phyloP scores from a whole-genome alignment of 164 flowering plant genomes.

The Nymphaea colorata region DNA sequence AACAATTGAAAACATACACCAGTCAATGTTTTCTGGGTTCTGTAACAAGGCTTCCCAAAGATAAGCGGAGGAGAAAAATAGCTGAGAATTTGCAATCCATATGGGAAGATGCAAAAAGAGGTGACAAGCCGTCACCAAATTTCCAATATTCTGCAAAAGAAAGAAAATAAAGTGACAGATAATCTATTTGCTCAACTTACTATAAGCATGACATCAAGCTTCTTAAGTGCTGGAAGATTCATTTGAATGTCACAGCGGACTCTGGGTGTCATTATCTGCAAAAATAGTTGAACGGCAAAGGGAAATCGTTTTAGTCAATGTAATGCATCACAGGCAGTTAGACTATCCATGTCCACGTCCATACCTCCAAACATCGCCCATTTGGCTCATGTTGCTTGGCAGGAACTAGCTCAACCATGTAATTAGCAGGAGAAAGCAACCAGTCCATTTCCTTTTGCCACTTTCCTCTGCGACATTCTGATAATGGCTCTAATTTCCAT shows the following conservation, averaged over 20 bases:
- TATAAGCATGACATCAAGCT: slow-evolving; percentile 89
- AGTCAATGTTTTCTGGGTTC: too few species aligned
- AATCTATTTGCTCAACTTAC: slow-evolving; percentile 30
- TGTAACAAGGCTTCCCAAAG: too few species aligned
- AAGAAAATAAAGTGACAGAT: too few species aligned
- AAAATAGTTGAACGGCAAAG: slow-evolving; percentile 2
- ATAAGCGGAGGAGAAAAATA: too few species aligned
- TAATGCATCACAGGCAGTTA: not conserved
- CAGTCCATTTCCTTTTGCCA: slow-evolving; percentile 89
- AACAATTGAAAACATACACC: too few species aligned
- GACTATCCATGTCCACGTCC: not conserved
- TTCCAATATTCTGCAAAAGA: too few species aligned
- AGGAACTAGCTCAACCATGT: slow-evolving; percentile 95
- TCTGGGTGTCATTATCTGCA: slow-evolving; percentile 95
- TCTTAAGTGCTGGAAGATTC: slow-evolving; percentile 92
- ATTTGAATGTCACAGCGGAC: slow-evolving; percentile 77
- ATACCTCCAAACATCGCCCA: slow-evolving; percentile 72
- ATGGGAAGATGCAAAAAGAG: too few species aligned
- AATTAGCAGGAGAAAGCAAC: slow-evolving; percentile 82
- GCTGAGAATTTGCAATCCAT: too few species aligned
- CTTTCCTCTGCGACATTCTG: slow-evolving; percentile 58
- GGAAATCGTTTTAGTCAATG: not conserved
- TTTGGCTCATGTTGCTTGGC: slow-evolving; percentile 64
- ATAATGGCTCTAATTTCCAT: slow-evolving; percentile 89
- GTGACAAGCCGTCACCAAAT: too few species aligned